phyloP scores from a whole-genome alignment of 2,329 filamentous ascomycete genomes.

The Pseudonectria foliicola region DNA sequence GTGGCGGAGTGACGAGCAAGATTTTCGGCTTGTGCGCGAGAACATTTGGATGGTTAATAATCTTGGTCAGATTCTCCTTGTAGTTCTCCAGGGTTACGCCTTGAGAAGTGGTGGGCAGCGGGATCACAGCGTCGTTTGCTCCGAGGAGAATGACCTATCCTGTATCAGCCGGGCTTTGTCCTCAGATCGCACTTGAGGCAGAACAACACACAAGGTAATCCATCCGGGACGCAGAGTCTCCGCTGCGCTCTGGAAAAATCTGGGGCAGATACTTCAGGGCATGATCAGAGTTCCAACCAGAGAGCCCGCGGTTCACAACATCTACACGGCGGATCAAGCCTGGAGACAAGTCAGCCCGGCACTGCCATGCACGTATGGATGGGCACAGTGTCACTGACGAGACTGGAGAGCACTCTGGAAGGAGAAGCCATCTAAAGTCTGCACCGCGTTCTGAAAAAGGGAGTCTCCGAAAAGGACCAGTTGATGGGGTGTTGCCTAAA shows the following conservation, averaged over 20 bases:
- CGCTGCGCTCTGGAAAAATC: conserved; percentile 60
- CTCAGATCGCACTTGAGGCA: not conserved
- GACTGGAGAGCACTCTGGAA: conserved; percentile 66
- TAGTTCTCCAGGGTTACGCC: conserved; percentile 73
- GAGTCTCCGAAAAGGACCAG: conserved; percentile 86
- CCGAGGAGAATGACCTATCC: conserved; percentile 75
- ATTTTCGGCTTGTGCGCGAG: conserved; percentile 63
- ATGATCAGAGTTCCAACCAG: conserved; percentile 77
- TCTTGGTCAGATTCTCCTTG: conserved; percentile 61
- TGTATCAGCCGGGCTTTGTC: conserved; percentile 12
- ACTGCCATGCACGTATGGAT: not conserved
- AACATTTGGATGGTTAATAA: conserved; percentile 66
- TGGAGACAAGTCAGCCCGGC: conserved; percentile 25
- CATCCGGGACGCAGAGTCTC: conserved; percentile 47
- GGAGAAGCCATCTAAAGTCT: conserved; percentile 60
- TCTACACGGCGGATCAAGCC: conserved; percentile 73
- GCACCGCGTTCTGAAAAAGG: conserved; percentile 64
- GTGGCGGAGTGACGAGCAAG: conserved; percentile 75
- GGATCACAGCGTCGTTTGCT: conserved; percentile 79
- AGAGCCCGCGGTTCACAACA: conserved; percentile 81
- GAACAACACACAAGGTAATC: conserved; percentile 54
- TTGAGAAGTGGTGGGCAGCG: conserved; percentile 56
- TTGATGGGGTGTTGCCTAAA: conserved; percentile 57
- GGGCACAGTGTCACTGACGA: conserved; percentile 39
- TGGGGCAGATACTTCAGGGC: conserved; percentile 61